Conservation (phyloP, 352 stramenopile genomes). For the Pythium rhizo-oryzae region DNA sequence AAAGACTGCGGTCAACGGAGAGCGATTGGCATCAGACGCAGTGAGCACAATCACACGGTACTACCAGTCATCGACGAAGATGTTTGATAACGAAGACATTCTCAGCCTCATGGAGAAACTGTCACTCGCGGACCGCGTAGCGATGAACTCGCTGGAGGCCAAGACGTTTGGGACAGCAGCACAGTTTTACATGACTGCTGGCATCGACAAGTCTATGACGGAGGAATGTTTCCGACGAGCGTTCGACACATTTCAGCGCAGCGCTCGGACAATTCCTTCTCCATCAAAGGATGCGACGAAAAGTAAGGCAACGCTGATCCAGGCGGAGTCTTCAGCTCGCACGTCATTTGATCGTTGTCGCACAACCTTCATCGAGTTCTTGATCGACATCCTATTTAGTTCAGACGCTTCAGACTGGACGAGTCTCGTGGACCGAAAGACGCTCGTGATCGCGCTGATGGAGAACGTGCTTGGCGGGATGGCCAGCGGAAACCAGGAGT, state of each 20-base stretch:
- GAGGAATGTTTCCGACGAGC: slow-evolving; percentile 62
- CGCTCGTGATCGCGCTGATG: slow-evolving; percentile 45
- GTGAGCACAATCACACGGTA: slow-evolving; percentile 60
- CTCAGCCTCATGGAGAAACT: slow-evolving; percentile 65
- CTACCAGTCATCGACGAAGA: slow-evolving; percentile 72
- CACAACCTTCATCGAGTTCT: slow-evolving; percentile 71
- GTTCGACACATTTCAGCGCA: slow-evolving; percentile 64
- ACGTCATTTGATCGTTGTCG: slow-evolving; percentile 43
- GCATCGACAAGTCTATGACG: slow-evolving; percentile 39
- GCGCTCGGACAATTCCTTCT: slow-evolving; percentile 18
- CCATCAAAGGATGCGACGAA: background rate
- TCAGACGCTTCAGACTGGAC: slow-evolving; percentile 38
- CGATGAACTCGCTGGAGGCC: slow-evolving; percentile 65
- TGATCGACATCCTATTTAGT: slow-evolving; percentile 65
- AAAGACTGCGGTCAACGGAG: slow-evolving; percentile 26
- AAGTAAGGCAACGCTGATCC: background rate
- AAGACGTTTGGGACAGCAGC: slow-evolving; percentile 66
- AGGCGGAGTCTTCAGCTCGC: background rate
- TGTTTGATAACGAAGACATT: slow-evolving; percentile 86
- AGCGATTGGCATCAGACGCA: slow-evolving; percentile 31
- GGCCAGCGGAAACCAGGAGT: slow-evolving; percentile 58
- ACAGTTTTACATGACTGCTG: slow-evolving; percentile 58
- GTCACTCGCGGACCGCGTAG: slow-evolving; percentile 40
- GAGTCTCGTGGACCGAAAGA: slow-evolving; percentile 42
- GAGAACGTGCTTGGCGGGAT: slow-evolving; percentile 75